A percentile compares a stretch with the other conserved stretches of the same genome.
Evolutionary conservation across 1,284 basidiomycete genomes (phyloP).

Genomic region (Cerioporus squamosus): DNA sequence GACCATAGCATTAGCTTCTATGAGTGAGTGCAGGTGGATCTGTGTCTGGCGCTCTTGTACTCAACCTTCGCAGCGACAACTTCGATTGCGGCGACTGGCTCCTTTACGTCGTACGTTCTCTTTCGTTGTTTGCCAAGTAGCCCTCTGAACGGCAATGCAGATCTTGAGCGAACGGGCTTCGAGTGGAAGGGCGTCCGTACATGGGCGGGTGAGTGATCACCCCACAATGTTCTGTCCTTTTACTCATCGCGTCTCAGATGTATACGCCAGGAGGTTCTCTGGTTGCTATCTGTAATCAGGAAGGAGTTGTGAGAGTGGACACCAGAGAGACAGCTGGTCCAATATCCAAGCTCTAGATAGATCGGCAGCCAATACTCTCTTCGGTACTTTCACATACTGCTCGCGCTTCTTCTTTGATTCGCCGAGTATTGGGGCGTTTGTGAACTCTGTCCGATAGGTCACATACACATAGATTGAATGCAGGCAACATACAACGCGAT

Average conservation of each 20-base stretch:
- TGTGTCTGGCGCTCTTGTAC: not conserved
- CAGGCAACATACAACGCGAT: constrained; percentile 13
- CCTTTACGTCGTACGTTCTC: constrained; percentile 69
- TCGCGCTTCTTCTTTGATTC: no score
- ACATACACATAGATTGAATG: constrained; percentile 6
- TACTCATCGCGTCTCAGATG: constrained; percentile 48
- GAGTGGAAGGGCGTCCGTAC: constrained; percentile 77
- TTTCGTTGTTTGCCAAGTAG: constrained; percentile 3
- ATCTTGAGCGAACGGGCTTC: constrained; percentile 58
- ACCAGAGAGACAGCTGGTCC: constrained; percentile 12
- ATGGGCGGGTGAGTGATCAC: constrained; percentile 64
- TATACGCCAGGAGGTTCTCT: constrained; percentile 75
- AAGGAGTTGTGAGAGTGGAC: constrained; percentile 76
- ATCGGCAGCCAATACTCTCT: not conserved
- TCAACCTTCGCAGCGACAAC: constrained; percentile 46
- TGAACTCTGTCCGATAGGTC: not conserved
- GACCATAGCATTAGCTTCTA: constrained; percentile 91
- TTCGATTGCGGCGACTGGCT: constrained; percentile 84
- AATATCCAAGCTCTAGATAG: constrained; percentile 15
- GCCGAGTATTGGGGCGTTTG: not conserved
- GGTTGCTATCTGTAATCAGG: constrained; percentile 82
- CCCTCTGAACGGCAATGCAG: constrained; percentile 46
- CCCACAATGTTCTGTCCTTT: not conserved
- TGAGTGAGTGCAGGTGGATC: constrained; percentile 46
- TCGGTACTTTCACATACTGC: not conserved